phyloP scores from a whole-genome alignment of 352 stramenopile species.

The Pythium graminicola region DNA sequence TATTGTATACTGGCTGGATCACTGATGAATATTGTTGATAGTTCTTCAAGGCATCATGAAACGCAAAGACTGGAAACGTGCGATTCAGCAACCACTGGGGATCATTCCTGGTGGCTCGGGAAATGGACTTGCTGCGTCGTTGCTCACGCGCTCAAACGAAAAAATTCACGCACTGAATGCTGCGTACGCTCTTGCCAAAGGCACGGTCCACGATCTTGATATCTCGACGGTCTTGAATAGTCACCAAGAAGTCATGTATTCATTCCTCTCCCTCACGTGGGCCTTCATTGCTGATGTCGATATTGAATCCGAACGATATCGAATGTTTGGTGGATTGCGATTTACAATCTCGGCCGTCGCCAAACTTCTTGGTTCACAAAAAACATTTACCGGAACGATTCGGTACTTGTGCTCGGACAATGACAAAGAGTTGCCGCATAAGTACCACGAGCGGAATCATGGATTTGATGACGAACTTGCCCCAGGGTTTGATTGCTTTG shows the following conservation, averaged over 20 bases:
- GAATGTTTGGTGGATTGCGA: slow-evolving; percentile 35
- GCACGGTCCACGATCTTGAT: slow-evolving; percentile 54
- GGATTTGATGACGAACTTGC: slow-evolving; percentile 23
- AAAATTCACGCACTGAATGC: slow-evolving; percentile 45
- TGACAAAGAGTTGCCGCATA: slow-evolving; percentile 11
- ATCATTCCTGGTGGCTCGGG: slow-evolving; percentile 45
- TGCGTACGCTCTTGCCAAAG: slow-evolving; percentile 60
- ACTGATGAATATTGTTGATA: slow-evolving; percentile 12
- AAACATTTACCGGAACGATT: slow-evolving; percentile 21
- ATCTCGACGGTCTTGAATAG: slow-evolving; percentile 44
- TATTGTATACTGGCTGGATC: neutral
- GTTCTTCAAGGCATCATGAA: slow-evolving; percentile 72
- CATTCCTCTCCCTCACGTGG: slow-evolving; percentile 84
- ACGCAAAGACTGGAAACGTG: slow-evolving; percentile 32
- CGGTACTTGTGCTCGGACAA: slow-evolving; percentile 25
- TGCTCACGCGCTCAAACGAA: slow-evolving; percentile 47
- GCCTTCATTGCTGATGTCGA: slow-evolving; percentile 57
- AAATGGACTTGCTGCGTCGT: slow-evolving; percentile 55
- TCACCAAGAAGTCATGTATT: slow-evolving; percentile 50
- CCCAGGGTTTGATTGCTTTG: slow-evolving; percentile 22
- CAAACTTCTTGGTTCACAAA: slow-evolving; percentile 27
- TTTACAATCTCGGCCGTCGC: slow-evolving; percentile 37
- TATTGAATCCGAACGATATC: slow-evolving; percentile 40
- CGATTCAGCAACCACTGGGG: slow-evolving; percentile 31
- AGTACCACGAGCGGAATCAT: slow-evolving; percentile 25